phyloP scores from a whole-genome alignment of 1,284 basidiomycete genomes.

The Pyrrhoderma noxium region DNA sequence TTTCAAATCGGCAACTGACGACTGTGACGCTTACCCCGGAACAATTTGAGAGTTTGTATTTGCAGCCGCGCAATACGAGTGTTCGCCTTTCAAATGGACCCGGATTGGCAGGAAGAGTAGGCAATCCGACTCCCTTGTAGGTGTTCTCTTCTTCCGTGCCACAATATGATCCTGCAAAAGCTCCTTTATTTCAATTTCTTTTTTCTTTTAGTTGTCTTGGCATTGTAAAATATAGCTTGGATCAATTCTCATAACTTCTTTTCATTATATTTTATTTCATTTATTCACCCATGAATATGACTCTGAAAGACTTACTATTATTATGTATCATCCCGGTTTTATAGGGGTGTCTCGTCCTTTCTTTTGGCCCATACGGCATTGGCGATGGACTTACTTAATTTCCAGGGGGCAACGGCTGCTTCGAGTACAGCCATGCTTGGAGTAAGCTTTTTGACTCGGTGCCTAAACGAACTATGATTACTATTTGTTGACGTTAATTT shows the following conservation, averaged over 20 bases:
- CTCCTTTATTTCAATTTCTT: background rate
- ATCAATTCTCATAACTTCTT: background rate
- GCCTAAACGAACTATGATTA: background rate
- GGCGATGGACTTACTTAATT: slow-evolving; percentile 20
- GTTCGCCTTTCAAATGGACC: slow-evolving; percentile 1
- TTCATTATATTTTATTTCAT: background rate
- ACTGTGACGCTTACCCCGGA: slow-evolving; percentile 21
- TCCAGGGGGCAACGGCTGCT: slow-evolving; percentile 19
- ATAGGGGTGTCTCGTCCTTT: slow-evolving; percentile 20
- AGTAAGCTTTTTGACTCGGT: slow-evolving; percentile 12
- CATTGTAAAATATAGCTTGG: background rate
- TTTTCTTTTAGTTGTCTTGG: too few species aligned
- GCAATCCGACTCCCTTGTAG: slow-evolving; percentile 21
- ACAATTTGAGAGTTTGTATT: slow-evolving; percentile 22
- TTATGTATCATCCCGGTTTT: background rate
- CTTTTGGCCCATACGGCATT: slow-evolving; percentile 20
- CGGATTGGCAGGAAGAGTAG: slow-evolving; percentile 14
- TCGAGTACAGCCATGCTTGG: slow-evolving; percentile 19
- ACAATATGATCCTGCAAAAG: background rate
- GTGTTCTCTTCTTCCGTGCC: background rate
- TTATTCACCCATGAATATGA: background rate
- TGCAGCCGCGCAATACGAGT: slow-evolving; percentile 15
- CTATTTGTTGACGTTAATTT: background rate
- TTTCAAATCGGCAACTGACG: slow-evolving; percentile 16
- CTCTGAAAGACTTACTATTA: too few species aligned